Evolutionary conservation across 2,329 filamentous ascomycete genomes (phyloP), one percentile per base, ranked within the genome.

Genomic region (Cladosporium sp.): DNA sequence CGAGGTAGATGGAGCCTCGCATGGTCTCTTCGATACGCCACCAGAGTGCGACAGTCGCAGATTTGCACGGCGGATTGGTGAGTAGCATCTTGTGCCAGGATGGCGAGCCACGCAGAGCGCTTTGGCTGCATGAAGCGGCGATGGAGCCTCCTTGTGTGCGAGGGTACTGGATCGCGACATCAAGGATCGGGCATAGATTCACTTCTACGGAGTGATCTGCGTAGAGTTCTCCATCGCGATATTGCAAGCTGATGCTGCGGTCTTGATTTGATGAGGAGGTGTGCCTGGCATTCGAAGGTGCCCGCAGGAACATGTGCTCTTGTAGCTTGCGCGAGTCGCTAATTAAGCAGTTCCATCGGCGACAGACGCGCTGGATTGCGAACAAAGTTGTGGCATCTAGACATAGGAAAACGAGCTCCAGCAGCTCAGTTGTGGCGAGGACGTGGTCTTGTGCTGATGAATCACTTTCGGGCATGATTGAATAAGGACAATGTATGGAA

Each of bases 71-170:
- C 4, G 68, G 68, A 31, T 63, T 60, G 4, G 67, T 69, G 26
- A 70, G 66, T 12, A 69, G 60, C 68, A 70, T 70, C 10, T 65
- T 60, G 21, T 69, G 66, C 68, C 68, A 70, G 21, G 67, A 69
- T 2, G 68, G 68, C 37, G 40, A 61, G 10, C 58, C 58, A 11
- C 58, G 26, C 1, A 61, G 28, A 29, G 58, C 37, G 40, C 40
- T 61, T 61, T 61, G 40, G 21, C 12, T 61, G 28, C 58, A 61
- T 3, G 23, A 49, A 10, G 40, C 58, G 23, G 58, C 58, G 58
- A 61, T 49, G 21, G 23, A 35, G 33, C 35, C 56, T 16, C 26
- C 21, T 33, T 61, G 37, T 14, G 58, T 61, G 37, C 28, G 58
- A 26, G 29, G n/a, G 26, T 21, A 50, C 5, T 49, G 40, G 11